Evolutionary conservation across 1,284 basidiomycete species (phyloP).

Genomic region (Naganishia sp.): DNA sequence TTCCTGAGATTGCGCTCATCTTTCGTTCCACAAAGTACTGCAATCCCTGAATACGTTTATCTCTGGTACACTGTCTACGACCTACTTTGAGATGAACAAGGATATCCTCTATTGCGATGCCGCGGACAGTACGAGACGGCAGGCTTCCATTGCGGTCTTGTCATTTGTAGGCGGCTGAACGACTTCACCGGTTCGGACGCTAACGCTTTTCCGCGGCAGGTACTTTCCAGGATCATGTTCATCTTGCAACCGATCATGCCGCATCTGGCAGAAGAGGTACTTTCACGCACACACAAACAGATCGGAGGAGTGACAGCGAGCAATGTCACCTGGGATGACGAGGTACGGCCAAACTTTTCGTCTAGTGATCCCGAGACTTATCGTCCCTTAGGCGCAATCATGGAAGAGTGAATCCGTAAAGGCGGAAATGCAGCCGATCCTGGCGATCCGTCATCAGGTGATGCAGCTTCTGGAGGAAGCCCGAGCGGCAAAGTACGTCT

Average conservation of each 20-base stretch:
- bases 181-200: not conserved
- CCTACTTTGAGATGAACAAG: conserved; percentile 89
- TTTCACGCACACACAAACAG: conserved; percentile 54
- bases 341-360: conserved; percentile 16
- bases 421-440: conserved; percentile 38
- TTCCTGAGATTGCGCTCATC: not conserved
- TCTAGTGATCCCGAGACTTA: not conserved
- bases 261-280: conserved; percentile 88
- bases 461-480: conserved; percentile 42
- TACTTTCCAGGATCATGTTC: conserved; percentile 67
- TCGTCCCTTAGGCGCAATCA: conserved; percentile 13
- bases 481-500: conserved; percentile 41
- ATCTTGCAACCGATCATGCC: conserved; percentile 86
- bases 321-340: conserved; percentile 31
- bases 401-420: conserved; percentile 35
- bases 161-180: conserved; percentile 61
- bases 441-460: conserved; percentile 39
- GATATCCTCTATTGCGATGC: conserved; percentile 82
- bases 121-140: conserved; percentile 60
- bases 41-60: conserved; percentile 55
- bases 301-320: conserved; percentile 10
- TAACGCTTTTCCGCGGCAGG: conserved; percentile 54
- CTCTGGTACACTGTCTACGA: conserved; percentile 58
- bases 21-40: conserved; percentile 57
- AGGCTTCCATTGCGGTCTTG: conserved; percentile 70